Evolutionary conservation across 2,329 filamentous ascomycete genomes (phyloP), one percentile per base, ranked within the genome.

Genomic region (Hypocreales sp.): DNA sequence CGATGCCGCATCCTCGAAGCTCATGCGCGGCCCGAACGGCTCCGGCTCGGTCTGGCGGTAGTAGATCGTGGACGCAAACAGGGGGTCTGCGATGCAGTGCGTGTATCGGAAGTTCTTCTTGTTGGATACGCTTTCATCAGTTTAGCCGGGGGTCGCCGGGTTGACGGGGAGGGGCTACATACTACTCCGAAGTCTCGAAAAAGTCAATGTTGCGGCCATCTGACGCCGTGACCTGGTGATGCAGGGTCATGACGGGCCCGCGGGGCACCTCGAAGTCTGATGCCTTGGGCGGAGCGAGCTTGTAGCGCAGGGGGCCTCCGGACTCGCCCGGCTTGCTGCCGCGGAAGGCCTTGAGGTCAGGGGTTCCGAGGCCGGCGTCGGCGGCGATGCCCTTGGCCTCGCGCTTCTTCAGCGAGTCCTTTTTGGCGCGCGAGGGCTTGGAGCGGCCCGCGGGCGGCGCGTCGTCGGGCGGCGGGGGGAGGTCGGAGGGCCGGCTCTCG

Each of bases 1-100:
- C 8, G 76, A 73, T 19, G 87, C 81, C 19, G 80, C 78, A 53
- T 98, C 90, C 48, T 95, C 87, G 45, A 90, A 92, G 56, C 79
- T 92, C 49, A 98, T 76, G 30, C 84, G 77, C 5, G 90, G 69
- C 18, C 76, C 72, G 43, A 81, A 86, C 0, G 92, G 90, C 32
- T 74, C 73, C 5, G 81, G 72, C 46, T 95, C 90, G 23, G 83
- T 90, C 39, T 83, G 77, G 34, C 86, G 78, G 53, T 92, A 94
- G 59, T 80, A 90, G 42, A 92, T 71, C 36, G 75, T 84, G 36
- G 84, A 82, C 6, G 82, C 76, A 44, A 94, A 93, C 13, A 69
- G 64, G 2, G 84, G 83, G 39, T 94, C 86, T 39, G 84, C 83
- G 38, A 94, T 86, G 47, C 82, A 92, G 41, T 86, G 80, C 18